Evolutionary conservation across 139 green algal genomes (phyloP).

Genomic region (Coelastrella sp.): DNA sequence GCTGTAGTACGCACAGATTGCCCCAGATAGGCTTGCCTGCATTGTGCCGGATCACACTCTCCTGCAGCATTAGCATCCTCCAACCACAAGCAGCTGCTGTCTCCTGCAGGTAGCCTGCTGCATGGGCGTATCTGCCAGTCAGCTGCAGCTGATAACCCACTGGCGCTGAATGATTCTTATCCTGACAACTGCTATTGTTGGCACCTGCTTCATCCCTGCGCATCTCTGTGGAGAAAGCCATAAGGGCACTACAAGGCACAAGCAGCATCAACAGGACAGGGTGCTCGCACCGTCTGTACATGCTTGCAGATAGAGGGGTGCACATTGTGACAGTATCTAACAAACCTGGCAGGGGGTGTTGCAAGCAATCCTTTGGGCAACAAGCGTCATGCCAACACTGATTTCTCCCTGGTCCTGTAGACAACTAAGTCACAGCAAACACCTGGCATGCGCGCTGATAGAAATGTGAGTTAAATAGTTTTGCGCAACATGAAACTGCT

Average conservation of each 20-base stretch:
- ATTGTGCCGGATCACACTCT: conserved; percentile 52
- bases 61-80: conserved; percentile 26
- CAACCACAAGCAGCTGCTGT: conserved; percentile 41
- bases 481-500: neutral
- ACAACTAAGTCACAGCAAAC: no score
- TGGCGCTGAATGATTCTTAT: neutral
- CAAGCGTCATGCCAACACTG: no score
- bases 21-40: conserved; percentile 55
- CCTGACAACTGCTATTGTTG: neutral
- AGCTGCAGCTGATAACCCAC: conserved; percentile 47
- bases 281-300: no score
- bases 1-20: conserved; percentile 52
- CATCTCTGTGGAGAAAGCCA: conserved; percentile 57
- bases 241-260: conserved; percentile 8
- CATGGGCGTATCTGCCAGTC: conserved; percentile 60
- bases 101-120: conserved; percentile 37
- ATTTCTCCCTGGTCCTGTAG: no score
- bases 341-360: no score
- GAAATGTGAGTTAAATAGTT: neutral
- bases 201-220: neutral
- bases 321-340: no score
- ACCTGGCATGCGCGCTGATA: neutral
- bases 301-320: no score
- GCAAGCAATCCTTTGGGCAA: no score
- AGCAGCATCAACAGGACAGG: conserved; percentile 46